These are phyloP conservation scores for Kuraishia ogatae DNA, from an alignment of 805 yeast genomes.

Conservation along the genomic window DNA sequence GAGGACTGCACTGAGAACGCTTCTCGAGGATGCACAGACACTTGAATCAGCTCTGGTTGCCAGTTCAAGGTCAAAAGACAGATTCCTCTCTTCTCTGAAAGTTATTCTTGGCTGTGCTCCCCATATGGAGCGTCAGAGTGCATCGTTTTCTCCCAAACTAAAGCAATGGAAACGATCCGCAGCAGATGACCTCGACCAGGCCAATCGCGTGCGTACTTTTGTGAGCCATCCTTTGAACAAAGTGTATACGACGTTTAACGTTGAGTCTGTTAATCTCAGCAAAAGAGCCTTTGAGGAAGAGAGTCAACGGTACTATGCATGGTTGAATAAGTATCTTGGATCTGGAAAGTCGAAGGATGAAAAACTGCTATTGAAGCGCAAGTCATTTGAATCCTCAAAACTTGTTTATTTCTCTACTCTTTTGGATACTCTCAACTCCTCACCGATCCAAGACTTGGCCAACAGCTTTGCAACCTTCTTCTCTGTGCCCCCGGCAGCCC, in stretches of 20 bases:
- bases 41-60: slow-evolving; percentile 12
- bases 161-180: slow-evolving; percentile 3
- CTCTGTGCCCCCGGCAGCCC: background rate
- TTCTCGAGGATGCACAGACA: slow-evolving; percentile 8
- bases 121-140: background rate
- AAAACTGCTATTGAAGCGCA: slow-evolving; percentile 19
- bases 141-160: slow-evolving; percentile 1
- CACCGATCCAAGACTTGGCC: background rate
- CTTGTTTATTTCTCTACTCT: slow-evolving; percentile 20
- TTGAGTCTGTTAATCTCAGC: slow-evolving; percentile 8
- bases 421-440: slow-evolving; percentile 9
- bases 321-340: slow-evolving; percentile 23
- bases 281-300: slow-evolving; percentile 26
- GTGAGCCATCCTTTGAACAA: slow-evolving; percentile 8
- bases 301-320: slow-evolving; percentile 25
- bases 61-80: slow-evolving; percentile 9
- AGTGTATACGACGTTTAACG: slow-evolving; percentile 9
- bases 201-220: slow-evolving; percentile 8
- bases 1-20: slow-evolving; percentile 9
- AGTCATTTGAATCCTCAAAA: slow-evolving; percentile 21
- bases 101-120: background rate
- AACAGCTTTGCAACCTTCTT: background rate
- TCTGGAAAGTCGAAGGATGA: slow-evolving; percentile 25
- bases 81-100: slow-evolving; percentile 3
- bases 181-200: slow-evolving; percentile 5